Evolutionary conservation across 768 basidiomycete genomes (phyloP).

Genomic region (Suillus americanus): DNA sequence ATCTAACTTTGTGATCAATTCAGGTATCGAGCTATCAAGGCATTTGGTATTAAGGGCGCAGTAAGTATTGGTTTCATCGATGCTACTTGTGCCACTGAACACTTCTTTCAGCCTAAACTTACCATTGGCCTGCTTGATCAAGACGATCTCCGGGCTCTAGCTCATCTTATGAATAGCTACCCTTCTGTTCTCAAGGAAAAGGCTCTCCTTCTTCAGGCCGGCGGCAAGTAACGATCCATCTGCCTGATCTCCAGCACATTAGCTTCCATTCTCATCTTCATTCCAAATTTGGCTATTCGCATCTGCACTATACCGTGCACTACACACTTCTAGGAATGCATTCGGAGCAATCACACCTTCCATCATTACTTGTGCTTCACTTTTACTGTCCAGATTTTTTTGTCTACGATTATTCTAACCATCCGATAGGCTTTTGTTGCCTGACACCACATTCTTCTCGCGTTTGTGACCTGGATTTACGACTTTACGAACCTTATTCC

Average conservation of each 20-base stretch:
- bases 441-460: background rate
- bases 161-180: constrained; percentile 87
- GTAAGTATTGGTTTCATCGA: constrained; percentile 39
- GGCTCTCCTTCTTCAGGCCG: constrained; percentile 36
- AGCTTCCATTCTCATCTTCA: background rate
- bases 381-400: background rate
- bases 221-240: constrained; percentile 20
- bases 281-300: background rate
- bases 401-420: constrained; percentile 2
- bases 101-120: constrained; percentile 62
- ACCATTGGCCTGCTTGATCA: constrained; percentile 82
- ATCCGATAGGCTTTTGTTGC: background rate
- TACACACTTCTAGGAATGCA: constrained; percentile 6
- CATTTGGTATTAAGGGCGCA: constrained; percentile 79
- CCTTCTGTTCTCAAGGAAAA: constrained; percentile 82
- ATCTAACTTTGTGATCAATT: background rate
- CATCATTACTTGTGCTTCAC: background rate
- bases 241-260: background rate
- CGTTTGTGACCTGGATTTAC: constrained; percentile 4
- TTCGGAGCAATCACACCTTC: background rate
- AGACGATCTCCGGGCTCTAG: constrained; percentile 81
- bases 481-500: constrained; percentile 2
- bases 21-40: constrained; percentile 63
- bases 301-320: constrained; percentile 3
- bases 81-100: background rate